Evolutionary conservation across 2,329 filamentous ascomycete genomes (phyloP), one percentile per base, ranked within the genome.

Genomic region (Mariannaea elegans): DNA sequence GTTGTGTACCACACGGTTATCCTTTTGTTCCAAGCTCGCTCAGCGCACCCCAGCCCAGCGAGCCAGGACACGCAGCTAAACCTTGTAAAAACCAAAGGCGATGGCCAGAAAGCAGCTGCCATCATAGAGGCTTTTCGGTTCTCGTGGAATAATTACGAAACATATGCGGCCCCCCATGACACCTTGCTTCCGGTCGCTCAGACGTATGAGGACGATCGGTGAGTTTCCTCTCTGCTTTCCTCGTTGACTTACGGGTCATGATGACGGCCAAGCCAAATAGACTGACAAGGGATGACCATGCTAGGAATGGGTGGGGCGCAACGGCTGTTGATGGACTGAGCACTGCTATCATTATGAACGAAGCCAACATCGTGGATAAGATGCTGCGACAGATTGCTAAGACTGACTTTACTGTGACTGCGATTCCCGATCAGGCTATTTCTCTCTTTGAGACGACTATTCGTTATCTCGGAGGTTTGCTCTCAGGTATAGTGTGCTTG

Each of bases 271-370:
- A 7, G 14, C 7, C 23, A 12, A 13, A 31, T 2, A 19, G 19
- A 42, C 53, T 53, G 13, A 61, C 41, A 49, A 4, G 18, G 10
- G 4, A 7, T 41, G 48, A 34, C 31, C 31, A 29, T 45, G 2
- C 4, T n/a, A 67, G 65, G 3, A 67, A 67, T 39, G 65, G 65
- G 3, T 67, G 65, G 65, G 65, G 65, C 2, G 65, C 65, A 3
- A 67, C 65, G 1, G 65, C 65, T 1, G 63, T 67, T 1, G 65
- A 67, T 47, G 65, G 57, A 1, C 9, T 67, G 16, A 67, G 65
- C 31, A 67, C 65, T 0, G 65, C 65, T 3, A 67, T 67, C 4
- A 39, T 67, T 2, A 67, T 67, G 65, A 52, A 64, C 6, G 60
- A 67, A 7, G 21, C 6, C 3, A 48, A 44, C 7, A 62, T 60